Base-by-base conservation (phyloP, 164 flowering plant genomes). In the Malania oleifera region DNA sequence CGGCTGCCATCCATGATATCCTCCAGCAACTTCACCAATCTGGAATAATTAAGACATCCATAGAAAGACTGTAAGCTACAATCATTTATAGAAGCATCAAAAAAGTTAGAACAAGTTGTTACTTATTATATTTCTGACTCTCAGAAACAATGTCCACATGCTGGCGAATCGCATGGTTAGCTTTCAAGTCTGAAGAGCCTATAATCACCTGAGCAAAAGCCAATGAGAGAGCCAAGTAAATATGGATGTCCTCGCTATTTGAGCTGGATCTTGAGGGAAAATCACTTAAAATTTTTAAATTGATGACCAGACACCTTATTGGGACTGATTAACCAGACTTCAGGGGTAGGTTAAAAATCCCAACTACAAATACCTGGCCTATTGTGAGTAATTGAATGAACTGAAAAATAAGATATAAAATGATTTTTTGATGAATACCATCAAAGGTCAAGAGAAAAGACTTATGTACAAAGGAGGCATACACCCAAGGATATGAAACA, bases 1-100 rank as follows among this genome's bases (percentile, higher is more conserved):
- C 99, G 82, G 73, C 97, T 86, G 11, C 99, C 99, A 73, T 93
- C 97, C 99, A 93, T 93, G 63, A 93, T 90, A 63, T 93, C 99
- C 75, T 93, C 97, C 65, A 93, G 75, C 69, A 90, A 73, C 71
- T 85, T 88, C 61, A 93, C 92, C 74, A 93, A 71, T 65, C 97
- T 92, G 70, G 28, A 60, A 55, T 35, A 47, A 52, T 47, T 13
- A 47, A 34, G 27, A 24, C 22, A 56, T 8, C 28, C 40, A 35
- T 31, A 0, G n/a, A 29, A 40, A 11, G 24, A 10, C 22, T 19
- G 4, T 20, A 37, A 48, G 17, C 12, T 40, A 27, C 26, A 54
- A 43, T 17, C 45, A 13, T 6, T 37, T 15, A 22, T 3, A 24
- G 3, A 56, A 52, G 22, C 7, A 39, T 1, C 3, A 52, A 35